Base-by-base conservation (phyloP, 2,329 filamentous ascomycete species). In the Pseudocercospora pini-densiflorae region DNA sequence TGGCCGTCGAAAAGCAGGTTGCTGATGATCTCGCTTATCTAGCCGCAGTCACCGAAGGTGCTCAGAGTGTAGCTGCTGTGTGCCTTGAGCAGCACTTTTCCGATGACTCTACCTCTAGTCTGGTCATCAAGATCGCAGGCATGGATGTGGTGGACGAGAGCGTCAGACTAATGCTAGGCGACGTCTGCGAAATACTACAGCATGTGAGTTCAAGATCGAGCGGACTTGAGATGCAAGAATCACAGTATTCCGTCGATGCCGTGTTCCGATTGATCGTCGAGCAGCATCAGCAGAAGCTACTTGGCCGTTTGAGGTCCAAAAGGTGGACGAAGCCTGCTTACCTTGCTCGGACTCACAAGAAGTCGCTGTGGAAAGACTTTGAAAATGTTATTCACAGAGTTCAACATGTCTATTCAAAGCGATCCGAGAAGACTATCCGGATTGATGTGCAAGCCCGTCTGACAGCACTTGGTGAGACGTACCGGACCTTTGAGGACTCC, bases 51-150 rank as follows among this genome's bases (percentile, higher is more conserved):
- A 58, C 59, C 16, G 65, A 68, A 45, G 65, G 65, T 24, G 65
- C 65, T 14, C 65, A 68, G 23, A 68, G 65, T 16, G 65, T 68
- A 14, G 65, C 65, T 54, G 65, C 65, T 5, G 65, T 68, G 23
- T 68, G 62, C 40, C 59, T 68, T n/a, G 62, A 68, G 43, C 62
- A 65, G 24, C 62, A 65, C 23, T 27, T 65, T 21, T n/a, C 14
- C 23, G 6, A 40, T 55, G 5, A 12, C 33, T 14, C 23, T 31
- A 24, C 27, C 4, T 51, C 47, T 14, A 51, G 23, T 14, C 53
- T 68, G 4, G 24, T 61, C 8, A 14, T 62, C 51, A 62, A 57
- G 45, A 45, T 68, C 10, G 65, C 65, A 10, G 65, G 65, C n/a
- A 68, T 68, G 65, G 65, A 65, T 9, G 47, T 68, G 10, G 63